A percentile compares a stretch with the other conserved stretches of the same genome.
These are phyloP conservation scores for Camellia sinensis DNA, from an alignment of 148 eudicot genomes.

Conservation along the genomic window DNA sequence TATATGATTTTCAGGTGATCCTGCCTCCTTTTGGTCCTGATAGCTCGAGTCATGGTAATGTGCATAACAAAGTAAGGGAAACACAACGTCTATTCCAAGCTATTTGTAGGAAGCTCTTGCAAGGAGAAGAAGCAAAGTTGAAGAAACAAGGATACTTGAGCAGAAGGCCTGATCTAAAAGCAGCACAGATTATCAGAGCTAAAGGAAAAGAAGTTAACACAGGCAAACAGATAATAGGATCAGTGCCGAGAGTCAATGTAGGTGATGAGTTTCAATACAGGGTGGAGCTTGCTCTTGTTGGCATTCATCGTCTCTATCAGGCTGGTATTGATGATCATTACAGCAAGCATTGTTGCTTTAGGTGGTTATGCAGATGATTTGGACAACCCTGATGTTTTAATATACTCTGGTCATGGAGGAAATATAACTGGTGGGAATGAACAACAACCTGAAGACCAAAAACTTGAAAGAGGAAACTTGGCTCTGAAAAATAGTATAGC, in stretches of 20 bases:
- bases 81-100: slow-evolving; percentile 57
- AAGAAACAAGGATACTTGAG: slow-evolving; percentile 21
- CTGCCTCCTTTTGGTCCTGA: slow-evolving; percentile 49
- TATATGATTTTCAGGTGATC: slow-evolving; percentile 28
- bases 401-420: slow-evolving; percentile 81
- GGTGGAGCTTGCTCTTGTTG: slow-evolving; percentile 74
- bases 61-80: slow-evolving; percentile 66
- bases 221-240: slow-evolving; percentile 37
- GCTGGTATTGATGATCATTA: slow-evolving; percentile 74
- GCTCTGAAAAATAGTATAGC: slow-evolving; percentile 65
- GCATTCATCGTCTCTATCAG: slow-evolving; percentile 68
- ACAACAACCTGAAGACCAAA: slow-evolving; percentile 73
- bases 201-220: slow-evolving; percentile 54
- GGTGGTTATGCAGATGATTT: slow-evolving; percentile 70
- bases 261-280: slow-evolving; percentile 85
- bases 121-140: slow-evolving; percentile 49
- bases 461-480: slow-evolving; percentile 79
- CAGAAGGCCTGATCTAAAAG: slow-evolving; percentile 51
- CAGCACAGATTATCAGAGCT: slow-evolving; percentile 46
- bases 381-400: slow-evolving; percentile 56
- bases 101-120: slow-evolving; percentile 67
- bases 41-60: slow-evolving; percentile 37
- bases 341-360: slow-evolving; percentile 76
- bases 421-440: slow-evolving; percentile 38
- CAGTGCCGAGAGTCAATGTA: slow-evolving; percentile 82